A percentile compares a stretch with the other conserved stretches of the same genome.
Conservation (phyloP, 2,329 filamentous ascomycete species). For the Ophiocordyceps camponoti-floridani region DNA sequence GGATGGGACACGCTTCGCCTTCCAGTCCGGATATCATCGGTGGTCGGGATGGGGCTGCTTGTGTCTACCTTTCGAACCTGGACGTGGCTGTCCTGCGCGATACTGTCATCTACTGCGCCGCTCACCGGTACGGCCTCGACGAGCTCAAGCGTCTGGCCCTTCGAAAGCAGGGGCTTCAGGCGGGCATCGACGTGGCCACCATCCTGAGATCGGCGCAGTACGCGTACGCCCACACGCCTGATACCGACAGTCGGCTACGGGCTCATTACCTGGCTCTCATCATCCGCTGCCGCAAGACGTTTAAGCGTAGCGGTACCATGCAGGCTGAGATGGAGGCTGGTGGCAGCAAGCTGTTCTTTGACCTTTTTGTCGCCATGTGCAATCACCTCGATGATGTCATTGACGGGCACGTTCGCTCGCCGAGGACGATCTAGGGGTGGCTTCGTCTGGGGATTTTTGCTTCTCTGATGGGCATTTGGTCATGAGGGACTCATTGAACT, state of each 20-base stretch:
- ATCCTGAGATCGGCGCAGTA: slow-evolving; percentile 88
- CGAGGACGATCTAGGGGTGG: slow-evolving; percentile 30
- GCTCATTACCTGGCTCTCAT: slow-evolving; percentile 95
- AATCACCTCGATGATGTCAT: slow-evolving; percentile 95
- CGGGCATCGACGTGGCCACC: slow-evolving; percentile 77
- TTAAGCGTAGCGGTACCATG: slow-evolving; percentile 97
- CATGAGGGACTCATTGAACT: too few species aligned
- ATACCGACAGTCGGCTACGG: slow-evolving; percentile 80
- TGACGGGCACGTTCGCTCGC: slow-evolving; percentile 52
- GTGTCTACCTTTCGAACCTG: slow-evolving; percentile 55
- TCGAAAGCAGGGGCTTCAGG: slow-evolving; percentile 87
- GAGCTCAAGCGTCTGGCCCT: slow-evolving; percentile 83
- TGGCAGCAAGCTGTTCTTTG: slow-evolving; percentile 83
- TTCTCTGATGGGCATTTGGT: background rate
- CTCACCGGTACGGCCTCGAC: slow-evolving; percentile 77
- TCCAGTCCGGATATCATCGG: slow-evolving; percentile 25
- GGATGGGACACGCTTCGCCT: slow-evolving; percentile 22
- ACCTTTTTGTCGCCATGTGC: slow-evolving; percentile 95
- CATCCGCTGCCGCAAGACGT: slow-evolving; percentile 91
- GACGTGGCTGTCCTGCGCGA: slow-evolving; percentile 70
- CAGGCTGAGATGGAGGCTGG: slow-evolving; percentile 96
- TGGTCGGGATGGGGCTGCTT: slow-evolving; percentile 18
- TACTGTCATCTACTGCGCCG: slow-evolving; percentile 87
- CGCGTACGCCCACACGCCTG: slow-evolving; percentile 87
- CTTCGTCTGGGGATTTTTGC: background rate